Base-by-base conservation (phyloP, 163 green algal species). In the Scenedesmus sp. region DNA sequence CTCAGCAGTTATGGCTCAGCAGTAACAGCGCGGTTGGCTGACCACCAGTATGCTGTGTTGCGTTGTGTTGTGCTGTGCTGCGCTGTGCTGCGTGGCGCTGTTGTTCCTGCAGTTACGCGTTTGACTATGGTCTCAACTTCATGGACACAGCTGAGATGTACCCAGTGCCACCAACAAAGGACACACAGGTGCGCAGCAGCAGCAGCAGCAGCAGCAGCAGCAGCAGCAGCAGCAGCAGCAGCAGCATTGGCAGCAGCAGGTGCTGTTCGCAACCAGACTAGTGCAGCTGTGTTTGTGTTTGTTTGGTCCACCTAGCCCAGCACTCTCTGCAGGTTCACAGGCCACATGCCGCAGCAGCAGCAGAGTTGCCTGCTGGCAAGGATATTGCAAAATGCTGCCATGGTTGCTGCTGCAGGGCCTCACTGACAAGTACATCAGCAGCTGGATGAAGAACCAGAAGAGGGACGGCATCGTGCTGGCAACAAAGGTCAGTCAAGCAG, bases 121-220 rank as follows among this genome's bases (percentile, higher is more conserved):
- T 90, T 59, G 94, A 95, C 52, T 88, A 87, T 57, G 96, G 95
- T 8, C 89, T 97, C 34, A 97, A 97, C 93, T 96, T 97, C 73
- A 89, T 97, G 59, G 96, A 96, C 91, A 96, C 94, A 0, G 86
- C 93, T 18, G 93, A 95, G 89, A 91, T 93, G 52, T 95, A 95
- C 76, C 93, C 93, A 2, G 90, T 95, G 23, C 87, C 87, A 15
- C 90, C 91, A 4, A 13, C 85, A 6, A 77, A 76, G 23, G 90
- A 91, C 2, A 93, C 90, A 18, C 84, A 87, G 77, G 77, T 87
- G 12, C 4, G 70, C 70, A 79, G 70, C 70, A 52, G 70, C 70
- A 26, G 16, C 9, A 26, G 81, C 46, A 46, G 3, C 10, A 52
- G 54, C 67, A 12, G 9, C 54, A 67, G 46, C 81, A 46, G 46